Percentiles rank a stretch among this genome's conserved stretches.
These are phyloP conservation scores for Amanita jacksonii DNA, from an alignment of 768 basidiomycete genomes.

Conservation along the genomic window DNA sequence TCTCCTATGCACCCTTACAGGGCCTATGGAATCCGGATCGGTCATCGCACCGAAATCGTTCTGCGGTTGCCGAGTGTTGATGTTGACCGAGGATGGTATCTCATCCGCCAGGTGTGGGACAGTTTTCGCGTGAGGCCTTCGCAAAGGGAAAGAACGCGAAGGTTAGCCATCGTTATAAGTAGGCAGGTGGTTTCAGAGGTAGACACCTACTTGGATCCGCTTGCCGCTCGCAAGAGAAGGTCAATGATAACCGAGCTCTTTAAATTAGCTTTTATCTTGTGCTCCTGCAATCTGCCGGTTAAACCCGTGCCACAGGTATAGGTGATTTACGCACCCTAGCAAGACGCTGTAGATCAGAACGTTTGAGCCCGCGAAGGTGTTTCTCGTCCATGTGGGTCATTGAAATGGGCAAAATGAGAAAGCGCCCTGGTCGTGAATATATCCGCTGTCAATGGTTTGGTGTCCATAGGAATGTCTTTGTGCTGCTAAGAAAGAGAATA, in stretches of 20 bases:
- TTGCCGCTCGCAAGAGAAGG: slow-evolving; percentile 9
- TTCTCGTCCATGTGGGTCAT: slow-evolving; percentile 6
- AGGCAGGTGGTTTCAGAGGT: not conserved
- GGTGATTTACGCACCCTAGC: slow-evolving; percentile 12
- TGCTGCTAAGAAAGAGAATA: too few species aligned
- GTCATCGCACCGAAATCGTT: too few species aligned
- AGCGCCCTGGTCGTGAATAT: not conserved
- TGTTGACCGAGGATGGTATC: too few species aligned
- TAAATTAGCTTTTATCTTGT: slow-evolving; percentile 16
- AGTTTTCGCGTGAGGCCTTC: too few species aligned
- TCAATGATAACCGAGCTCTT: slow-evolving; percentile 15
- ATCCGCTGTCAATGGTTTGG: not conserved
- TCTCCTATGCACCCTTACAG: too few species aligned
- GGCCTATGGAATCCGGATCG: too few species aligned
- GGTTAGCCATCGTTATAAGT: not conserved
- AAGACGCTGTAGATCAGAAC: slow-evolving; percentile 13
- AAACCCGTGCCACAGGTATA: not conserved
- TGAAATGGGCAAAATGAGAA: not conserved
- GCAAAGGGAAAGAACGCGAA: too few species aligned
- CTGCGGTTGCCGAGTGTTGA: too few species aligned
- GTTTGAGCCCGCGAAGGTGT: slow-evolving; percentile 9
- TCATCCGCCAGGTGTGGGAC: too few species aligned
- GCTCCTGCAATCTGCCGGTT: slow-evolving; percentile 9
- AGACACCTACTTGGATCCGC: not conserved
- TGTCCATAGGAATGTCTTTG: too few species aligned